Percentiles rank a stretch among this genome's conserved stretches.
Evolutionary conservation across 108 stramenopile genomes (phyloP).

Genomic region (Stephanodiscus triporus): DNA sequence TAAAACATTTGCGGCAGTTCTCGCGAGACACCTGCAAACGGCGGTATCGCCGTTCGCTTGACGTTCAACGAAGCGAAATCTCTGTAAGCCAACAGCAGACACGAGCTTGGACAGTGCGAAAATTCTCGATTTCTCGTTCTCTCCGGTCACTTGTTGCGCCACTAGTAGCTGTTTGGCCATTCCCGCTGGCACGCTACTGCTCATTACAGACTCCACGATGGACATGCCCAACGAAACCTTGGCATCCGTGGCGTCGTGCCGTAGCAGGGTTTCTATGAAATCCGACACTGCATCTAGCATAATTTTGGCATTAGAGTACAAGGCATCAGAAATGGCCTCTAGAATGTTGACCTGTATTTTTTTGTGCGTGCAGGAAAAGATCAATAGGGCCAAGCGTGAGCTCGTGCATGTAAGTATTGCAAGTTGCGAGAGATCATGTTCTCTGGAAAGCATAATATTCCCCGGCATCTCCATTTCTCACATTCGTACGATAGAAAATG

Average conservation of each 20-base stretch:
- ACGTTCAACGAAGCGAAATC: slow-evolving; percentile 72
- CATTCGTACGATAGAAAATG: slow-evolving; percentile 26
- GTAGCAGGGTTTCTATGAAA: slow-evolving; percentile 60
- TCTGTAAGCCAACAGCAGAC: slow-evolving; percentile 68
- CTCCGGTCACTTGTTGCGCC: slow-evolving; percentile 32
- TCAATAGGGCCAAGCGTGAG: background rate
- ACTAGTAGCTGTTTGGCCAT: slow-evolving; percentile 18
- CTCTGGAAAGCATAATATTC: no score
- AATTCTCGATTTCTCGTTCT: slow-evolving; percentile 62
- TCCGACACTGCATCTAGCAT: slow-evolving; percentile 77
- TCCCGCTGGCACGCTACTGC: background rate
- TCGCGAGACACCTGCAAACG: slow-evolving; percentile 56
- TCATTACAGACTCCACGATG: slow-evolving; percentile 40
- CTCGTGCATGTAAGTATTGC: background rate
- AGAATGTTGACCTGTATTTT: slow-evolving; percentile 73
- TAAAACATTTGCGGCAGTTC: slow-evolving; percentile 49
- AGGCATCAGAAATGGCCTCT: slow-evolving; percentile 64
- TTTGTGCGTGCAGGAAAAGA: background rate
- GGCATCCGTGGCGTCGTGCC: slow-evolving; percentile 26
- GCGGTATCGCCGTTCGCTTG: slow-evolving; percentile 49
- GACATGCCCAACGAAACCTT: slow-evolving; percentile 29
- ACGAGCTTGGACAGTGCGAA: slow-evolving; percentile 62
- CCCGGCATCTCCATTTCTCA: background rate
- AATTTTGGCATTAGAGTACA: slow-evolving; percentile 68
- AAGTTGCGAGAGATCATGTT: background rate